Conservation (phyloP, 192 early-diverging fungal species). For the Linnemannia zychae region DNA sequence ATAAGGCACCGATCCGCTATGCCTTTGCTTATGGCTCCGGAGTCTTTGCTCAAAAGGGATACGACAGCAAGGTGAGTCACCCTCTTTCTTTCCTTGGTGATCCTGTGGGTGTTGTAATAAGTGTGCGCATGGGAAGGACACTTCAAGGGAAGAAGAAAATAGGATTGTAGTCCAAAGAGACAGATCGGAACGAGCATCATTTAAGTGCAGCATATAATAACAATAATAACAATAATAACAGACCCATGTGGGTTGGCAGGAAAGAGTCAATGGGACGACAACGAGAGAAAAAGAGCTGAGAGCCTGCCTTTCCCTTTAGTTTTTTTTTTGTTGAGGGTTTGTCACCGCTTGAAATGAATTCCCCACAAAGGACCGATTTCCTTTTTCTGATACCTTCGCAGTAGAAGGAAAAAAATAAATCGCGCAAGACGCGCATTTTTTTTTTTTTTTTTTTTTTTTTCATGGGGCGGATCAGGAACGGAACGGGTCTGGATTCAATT, state of each 20-base stretch:
- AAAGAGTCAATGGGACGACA: background rate
- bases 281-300: background rate
- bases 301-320: background rate
- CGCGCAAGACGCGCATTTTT: conserved; percentile 1
- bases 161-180: background rate
- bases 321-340: conserved; percentile 7
- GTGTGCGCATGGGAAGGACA: background rate
- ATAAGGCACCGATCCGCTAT: conserved; percentile 75
- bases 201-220: background rate
- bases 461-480: background rate
- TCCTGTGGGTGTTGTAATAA: background rate
- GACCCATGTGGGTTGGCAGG: background rate
- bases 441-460: too few species aligned
- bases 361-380: background rate
- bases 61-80: conserved; percentile 69
- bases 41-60: conserved; percentile 91
- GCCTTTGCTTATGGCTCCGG: conserved; percentile 97
- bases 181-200: background rate
- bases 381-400: background rate
- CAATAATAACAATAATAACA: background rate
- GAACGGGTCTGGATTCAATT: background rate
- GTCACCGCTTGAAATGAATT: background rate
- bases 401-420: background rate
- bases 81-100: background rate
- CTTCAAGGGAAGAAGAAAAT: background rate